A percentile compares a stretch with the other conserved stretches of the same genome.
Conservation (phyloP, 2,329 filamentous ascomycete species). For the Cytospora piceae region DNA sequence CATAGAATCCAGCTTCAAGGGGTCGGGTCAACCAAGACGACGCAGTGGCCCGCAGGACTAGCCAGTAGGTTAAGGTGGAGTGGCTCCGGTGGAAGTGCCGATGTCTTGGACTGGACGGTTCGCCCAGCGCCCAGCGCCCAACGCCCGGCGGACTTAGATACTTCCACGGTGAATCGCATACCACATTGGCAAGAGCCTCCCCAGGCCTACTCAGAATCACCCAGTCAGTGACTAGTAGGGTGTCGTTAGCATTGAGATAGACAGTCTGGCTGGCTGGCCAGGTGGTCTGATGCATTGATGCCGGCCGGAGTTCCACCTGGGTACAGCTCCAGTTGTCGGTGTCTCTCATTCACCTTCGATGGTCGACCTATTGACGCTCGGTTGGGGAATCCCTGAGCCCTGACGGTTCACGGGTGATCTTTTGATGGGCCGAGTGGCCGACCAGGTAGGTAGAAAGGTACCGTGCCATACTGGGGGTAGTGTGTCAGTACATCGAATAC, state of each 20-base stretch:
- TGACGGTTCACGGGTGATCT: background rate
- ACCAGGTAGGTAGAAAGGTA: background rate
- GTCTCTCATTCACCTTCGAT: background rate
- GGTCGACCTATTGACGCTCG: background rate
- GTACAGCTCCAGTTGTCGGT: background rate
- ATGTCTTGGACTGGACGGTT: conserved; percentile 9
- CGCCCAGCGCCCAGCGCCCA: conserved; percentile 15
- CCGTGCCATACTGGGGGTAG: background rate
- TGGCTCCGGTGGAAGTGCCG: conserved; percentile 11
- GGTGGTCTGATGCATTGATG: background rate
- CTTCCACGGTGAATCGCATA: background rate
- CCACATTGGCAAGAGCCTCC: background rate
- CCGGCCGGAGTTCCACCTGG: background rate
- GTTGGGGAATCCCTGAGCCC: conserved; percentile 20
- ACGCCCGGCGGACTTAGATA: background rate
- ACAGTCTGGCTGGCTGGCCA: background rate
- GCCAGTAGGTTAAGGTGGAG: conserved; percentile 18
- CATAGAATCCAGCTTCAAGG: background rate
- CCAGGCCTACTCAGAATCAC: background rate
- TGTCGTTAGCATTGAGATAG: background rate
- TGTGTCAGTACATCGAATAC: too few relatives aligned
- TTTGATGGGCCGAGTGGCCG: background rate
- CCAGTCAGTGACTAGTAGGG: background rate
- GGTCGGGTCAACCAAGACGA: background rate
- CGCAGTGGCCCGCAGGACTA: conserved; percentile 20